Evolutionary conservation across 148 eudicot genomes (phyloP).

Genomic region (Rhododendron henanense): DNA sequence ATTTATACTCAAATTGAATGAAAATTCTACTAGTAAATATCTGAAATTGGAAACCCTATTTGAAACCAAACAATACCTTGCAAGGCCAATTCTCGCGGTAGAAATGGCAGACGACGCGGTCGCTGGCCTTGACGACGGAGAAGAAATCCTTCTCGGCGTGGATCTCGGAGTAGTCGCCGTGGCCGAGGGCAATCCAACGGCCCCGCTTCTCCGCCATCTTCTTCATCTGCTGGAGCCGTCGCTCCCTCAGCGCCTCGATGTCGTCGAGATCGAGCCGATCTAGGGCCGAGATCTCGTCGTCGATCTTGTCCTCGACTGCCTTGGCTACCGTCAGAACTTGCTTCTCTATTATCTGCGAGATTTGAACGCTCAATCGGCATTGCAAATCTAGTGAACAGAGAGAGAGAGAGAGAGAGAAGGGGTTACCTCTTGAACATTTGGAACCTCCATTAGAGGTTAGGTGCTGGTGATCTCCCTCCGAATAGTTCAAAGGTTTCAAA

Average conservation of each 20-base stretch:
- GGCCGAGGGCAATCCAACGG: constrained; percentile 83
- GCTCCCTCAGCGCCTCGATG: constrained; percentile 78
- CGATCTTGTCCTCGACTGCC: constrained; percentile 88
- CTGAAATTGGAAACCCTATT: neutral
- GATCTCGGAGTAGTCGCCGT: constrained; percentile 89
- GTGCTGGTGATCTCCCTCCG: constrained; percentile 7
- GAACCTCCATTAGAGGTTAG: constrained; percentile 43
- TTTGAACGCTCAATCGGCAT: neutral
- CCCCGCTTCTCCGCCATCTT: constrained; percentile 87
- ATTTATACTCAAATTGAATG: neutral
- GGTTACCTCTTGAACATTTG: constrained; percentile 66
- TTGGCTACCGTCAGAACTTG: constrained; percentile 76
- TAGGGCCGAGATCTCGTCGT: constrained; percentile 77
- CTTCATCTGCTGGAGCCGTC: constrained; percentile 89
- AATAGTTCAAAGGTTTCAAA: neutral
- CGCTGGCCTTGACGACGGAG: constrained; percentile 75
- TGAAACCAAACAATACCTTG: constrained; percentile 44
- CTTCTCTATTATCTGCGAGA: constrained; percentile 66
- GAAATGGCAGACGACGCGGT: constrained; percentile 90
- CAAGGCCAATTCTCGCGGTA: constrained; percentile 99
- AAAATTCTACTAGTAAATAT: neutral
- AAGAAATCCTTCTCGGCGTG: constrained; percentile 83
- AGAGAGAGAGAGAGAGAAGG: neutral
- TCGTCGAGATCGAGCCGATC: constrained; percentile 83
- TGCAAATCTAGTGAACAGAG: neutral